Evolutionary conservation across 129 eudicot species (phyloP), one percentile per base, ranked within the genome.

Genomic region (Logfia minima): DNA sequence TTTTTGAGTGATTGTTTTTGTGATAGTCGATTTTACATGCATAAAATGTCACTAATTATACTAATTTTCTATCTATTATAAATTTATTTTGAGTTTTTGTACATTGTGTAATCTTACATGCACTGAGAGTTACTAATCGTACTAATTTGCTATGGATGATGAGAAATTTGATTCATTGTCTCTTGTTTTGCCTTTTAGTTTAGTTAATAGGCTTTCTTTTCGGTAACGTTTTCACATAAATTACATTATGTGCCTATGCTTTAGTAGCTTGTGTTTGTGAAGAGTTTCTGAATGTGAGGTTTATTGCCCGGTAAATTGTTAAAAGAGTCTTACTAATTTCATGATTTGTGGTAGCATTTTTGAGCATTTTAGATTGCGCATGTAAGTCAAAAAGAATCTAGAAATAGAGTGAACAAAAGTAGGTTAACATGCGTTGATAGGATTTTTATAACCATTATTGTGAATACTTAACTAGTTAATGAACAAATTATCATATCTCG

Each of bases 71-170:
- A 43, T 37, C 41, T 7, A 37, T 37, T 37, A 37, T 37, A 37
- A 7, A 37, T 37, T 6, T 56, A 35, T 43, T 60, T 37, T 55
- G 26, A 5, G 3, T 41, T 41, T 41, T 35, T 35, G 6, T 35
- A 3, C 22, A n/a, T 19, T 6, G 10, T 37, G 53, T 60, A 24
- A 58, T 74, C 55, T 35, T 60, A 39, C 60, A 74, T 74, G 59
- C 59, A 61, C 41, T 58, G 4, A 14, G 23, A 37, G 60, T 61
- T 61, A 19, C 3, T 17, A 65, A 62, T 61, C 13, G 43, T 45
- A 75, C 69, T 62, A 22, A 74, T 74, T 23, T 65, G 43, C 61
- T 23, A 26, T 74, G 34, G 24, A 58, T 59, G 37, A 13, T 37
- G 32, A 58, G 56, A 39, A 74, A 53, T 23, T 58, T 34, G 18